A percentile compares a stretch with the other conserved stretches of the same genome.
phyloP scores from a whole-genome alignment of 495 filamentous ascomycete species.

The Rhizodiscina lignyota region DNA sequence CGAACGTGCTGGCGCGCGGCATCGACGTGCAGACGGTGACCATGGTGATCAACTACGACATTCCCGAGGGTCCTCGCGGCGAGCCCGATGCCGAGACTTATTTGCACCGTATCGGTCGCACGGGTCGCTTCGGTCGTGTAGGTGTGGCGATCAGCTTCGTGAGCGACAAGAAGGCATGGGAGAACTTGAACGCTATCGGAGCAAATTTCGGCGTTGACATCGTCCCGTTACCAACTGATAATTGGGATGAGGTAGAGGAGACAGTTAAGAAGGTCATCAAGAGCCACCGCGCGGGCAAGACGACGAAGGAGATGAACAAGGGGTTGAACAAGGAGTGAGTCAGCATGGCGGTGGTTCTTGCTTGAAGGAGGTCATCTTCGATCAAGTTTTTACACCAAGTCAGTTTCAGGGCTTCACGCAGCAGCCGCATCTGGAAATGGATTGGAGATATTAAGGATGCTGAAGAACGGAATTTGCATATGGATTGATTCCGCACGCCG shows the following conservation, averaged over 20 bases:
- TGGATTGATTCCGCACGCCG: too few species aligned
- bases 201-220: slow-evolving; percentile 42
- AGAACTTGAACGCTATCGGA: slow-evolving; percentile 59
- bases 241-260: slow-evolving; percentile 79
- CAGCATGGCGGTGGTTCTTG: too few species aligned
- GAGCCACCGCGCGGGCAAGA: slow-evolving; percentile 1
- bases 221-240: slow-evolving; percentile 36
- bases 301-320: slow-evolving; percentile 1
- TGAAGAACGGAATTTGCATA: too few species aligned
- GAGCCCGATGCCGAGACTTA: slow-evolving; percentile 79
- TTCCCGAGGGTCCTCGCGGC: slow-evolving; percentile 30
- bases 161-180: slow-evolving; percentile 57
- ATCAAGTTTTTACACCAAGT: too few species aligned
- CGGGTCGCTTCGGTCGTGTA: slow-evolving; percentile 93
- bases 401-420: too few species aligned
- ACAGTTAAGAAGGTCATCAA: slow-evolving; percentile 34
- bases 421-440: too few species aligned
- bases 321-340: too few species aligned
- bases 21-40: slow-evolving; percentile 95
- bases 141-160: slow-evolving; percentile 91
- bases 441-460: too few species aligned
- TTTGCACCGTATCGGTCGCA: slow-evolving; percentile 94
- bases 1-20: slow-evolving; percentile 90
- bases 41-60: slow-evolving; percentile 92
- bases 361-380: too few species aligned